Evolutionary conservation across 2,329 filamentous ascomycete genomes (phyloP), one percentile per base, ranked within the genome.

Genomic region (Thelonectria discophora): DNA sequence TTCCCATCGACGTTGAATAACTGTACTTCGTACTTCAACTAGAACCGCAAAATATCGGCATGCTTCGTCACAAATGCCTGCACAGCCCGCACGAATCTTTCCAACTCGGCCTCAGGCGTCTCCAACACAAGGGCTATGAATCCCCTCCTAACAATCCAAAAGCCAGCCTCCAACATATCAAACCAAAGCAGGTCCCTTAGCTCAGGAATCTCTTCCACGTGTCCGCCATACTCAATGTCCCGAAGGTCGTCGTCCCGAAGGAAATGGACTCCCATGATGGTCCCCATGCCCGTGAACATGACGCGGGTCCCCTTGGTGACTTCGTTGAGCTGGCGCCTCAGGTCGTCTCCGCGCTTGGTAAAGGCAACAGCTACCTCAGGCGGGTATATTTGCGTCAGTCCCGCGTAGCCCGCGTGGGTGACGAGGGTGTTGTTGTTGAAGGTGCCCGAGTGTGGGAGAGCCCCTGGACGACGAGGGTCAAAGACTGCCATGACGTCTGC

Each of bases 351-450:
- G 8, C 58, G 55, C 1, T 63, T 65, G 9, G 75, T 78, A 57
- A 79, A 76, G 3, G 59, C 64, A 2, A 51, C 48, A 15, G 76
- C 75, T 2, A 71, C 70, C 4, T 74, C 71, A 4, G 74, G 69
- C 0, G 78, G 75, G 45, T 75, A 80, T 1, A 80, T 59, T 34
- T 74, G 67, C 2, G 72, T 73, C 5, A 81, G 69, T 0, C 76
- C 79, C 5, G 73, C 74, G 52, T 79, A 63, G 3, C 87, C 88
- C 8, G 85, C 84, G 21, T 79, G 77, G 80, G 89, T 90, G 2
- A 83, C 83, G 7, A 89, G 74, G 0, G 75, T 75, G 72, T 91
- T 90, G 70, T 91, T 91, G 72, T 90, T 90, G 73, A 89, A 90
- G 0, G 88, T 90, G 2, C 88, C 88, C 0, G 86, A 84, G 67